These are phyloP conservation scores for Camellia sinensis DNA, from an alignment of 148 eudicot genomes.

Conservation along the genomic window DNA sequence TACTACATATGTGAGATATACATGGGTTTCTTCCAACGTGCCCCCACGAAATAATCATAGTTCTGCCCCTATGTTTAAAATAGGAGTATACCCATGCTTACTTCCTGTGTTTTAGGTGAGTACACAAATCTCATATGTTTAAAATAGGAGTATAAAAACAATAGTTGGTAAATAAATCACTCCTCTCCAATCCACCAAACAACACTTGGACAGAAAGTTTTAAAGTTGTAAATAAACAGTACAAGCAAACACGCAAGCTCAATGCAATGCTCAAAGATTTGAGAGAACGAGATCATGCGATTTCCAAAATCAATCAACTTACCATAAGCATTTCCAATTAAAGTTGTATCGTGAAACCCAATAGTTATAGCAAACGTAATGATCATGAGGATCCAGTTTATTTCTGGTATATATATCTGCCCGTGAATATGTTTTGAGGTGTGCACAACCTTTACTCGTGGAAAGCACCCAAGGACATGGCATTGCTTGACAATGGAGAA, in stretches of 20 bases:
- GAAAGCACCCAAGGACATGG: constrained; percentile 89
- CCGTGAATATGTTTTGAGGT: constrained; percentile 81
- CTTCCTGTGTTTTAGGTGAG: neutral
- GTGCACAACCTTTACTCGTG: constrained; percentile 89
- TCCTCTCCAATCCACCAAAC: neutral
- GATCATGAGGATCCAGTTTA: constrained; percentile 95
- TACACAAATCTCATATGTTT: too few relatives aligned
- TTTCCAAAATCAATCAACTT: constrained; percentile 20
- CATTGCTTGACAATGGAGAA: constrained; percentile 92
- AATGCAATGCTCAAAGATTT: neutral
- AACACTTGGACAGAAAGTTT: neutral
- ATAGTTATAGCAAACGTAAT: constrained; percentile 72
- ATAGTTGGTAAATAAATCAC: neutral
- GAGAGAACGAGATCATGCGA: neutral
- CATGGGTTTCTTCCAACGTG: too few relatives aligned
- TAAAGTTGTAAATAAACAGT: neutral
- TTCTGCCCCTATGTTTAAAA: too few relatives aligned
- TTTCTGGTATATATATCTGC: constrained; percentile 89
- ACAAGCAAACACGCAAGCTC: neutral
- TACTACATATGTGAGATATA: too few relatives aligned
- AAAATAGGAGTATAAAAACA: neutral
- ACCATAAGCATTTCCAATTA: constrained; percentile 95
- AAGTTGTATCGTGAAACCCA: constrained; percentile 78
- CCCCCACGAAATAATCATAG: too few relatives aligned
- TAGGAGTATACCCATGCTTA: neutral